Evolutionary conservation across 768 basidiomycete species (phyloP).

Genomic region (Hygrocybe punicea): DNA sequence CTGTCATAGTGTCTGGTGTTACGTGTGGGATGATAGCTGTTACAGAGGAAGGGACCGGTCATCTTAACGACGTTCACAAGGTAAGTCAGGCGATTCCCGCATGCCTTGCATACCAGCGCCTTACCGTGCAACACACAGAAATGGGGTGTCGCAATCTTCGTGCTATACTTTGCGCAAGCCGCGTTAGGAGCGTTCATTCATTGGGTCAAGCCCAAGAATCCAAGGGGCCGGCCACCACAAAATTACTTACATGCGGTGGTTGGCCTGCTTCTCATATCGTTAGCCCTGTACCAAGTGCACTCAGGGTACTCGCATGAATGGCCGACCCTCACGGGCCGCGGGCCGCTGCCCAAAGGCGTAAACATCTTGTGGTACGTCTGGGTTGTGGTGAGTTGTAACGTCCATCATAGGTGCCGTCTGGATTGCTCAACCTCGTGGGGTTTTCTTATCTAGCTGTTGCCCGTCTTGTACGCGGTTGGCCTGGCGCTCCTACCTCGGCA

Average conservation of each 20-base stretch:
- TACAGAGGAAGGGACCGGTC: slow-evolving; percentile 29
- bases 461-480: slow-evolving; percentile 42
- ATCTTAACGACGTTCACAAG: slow-evolving; percentile 48
- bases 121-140: slow-evolving; percentile 27
- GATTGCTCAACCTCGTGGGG: neutral
- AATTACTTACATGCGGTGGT: slow-evolving; percentile 58
- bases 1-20: slow-evolving; percentile 43
- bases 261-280: slow-evolving; percentile 48
- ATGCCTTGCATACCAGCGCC: neutral
- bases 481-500: slow-evolving; percentile 48
- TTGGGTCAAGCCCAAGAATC: slow-evolving; percentile 44
- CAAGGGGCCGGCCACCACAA: slow-evolving; percentile 42
- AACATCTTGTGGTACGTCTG: slow-evolving; percentile 48
- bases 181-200: slow-evolving; percentile 52
- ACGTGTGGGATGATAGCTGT: slow-evolving; percentile 43
- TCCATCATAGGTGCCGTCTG: slow-evolving; percentile 5
- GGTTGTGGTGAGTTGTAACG: slow-evolving; percentile 40
- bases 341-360: slow-evolving; percentile 33
- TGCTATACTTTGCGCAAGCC: slow-evolving; percentile 49
- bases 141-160: slow-evolving; percentile 51
- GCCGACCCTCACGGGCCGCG: slow-evolving; percentile 44
- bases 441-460: slow-evolving; percentile 35
- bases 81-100: slow-evolving; percentile 23
- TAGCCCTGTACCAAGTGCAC: slow-evolving; percentile 50
- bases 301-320: slow-evolving; percentile 50